These are phyloP conservation scores for Taphrina confusa DNA, from an alignment of 1,139 yeast genomes.

Conservation along the genomic window DNA sequence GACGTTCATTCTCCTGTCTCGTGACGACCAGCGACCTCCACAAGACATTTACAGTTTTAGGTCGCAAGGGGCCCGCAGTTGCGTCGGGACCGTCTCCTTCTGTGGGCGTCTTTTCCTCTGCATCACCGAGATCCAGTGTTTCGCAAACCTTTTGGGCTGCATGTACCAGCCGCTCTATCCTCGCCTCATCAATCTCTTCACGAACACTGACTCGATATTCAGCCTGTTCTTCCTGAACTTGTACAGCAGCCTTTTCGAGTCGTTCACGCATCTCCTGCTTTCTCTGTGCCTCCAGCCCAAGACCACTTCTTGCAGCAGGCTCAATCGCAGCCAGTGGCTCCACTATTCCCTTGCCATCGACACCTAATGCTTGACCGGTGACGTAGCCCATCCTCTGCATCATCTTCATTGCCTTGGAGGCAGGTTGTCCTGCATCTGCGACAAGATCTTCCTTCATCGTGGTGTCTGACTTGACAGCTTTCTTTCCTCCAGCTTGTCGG, in stretches of 20 bases:
- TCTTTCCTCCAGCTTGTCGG: conserved; percentile 33
- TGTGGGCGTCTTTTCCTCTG: not conserved
- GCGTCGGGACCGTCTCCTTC: not conserved
- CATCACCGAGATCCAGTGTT: conserved; percentile 37
- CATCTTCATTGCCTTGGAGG: conserved; percentile 52
- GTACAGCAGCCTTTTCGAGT: conserved; percentile 26
- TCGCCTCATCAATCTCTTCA: conserved; percentile 39
- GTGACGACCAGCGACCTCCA: conserved; percentile 42
- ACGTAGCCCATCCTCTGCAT: conserved; percentile 62
- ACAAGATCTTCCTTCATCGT: not conserved
- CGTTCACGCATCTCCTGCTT: conserved; percentile 40
- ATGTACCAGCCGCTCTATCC: conserved; percentile 37
- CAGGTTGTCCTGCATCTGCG: conserved; percentile 34
- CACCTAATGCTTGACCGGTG: conserved; percentile 53
- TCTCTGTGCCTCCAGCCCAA: conserved; percentile 42
- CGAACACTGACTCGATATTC: conserved; percentile 43
- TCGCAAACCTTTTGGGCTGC: conserved; percentile 41
- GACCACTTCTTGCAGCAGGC: conserved; percentile 42
- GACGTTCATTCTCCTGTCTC: conserved; percentile 35
- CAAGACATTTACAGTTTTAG: conserved; percentile 40
- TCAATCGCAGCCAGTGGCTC: conserved; percentile 36
- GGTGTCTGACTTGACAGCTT: not conserved
- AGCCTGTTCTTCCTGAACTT: conserved; percentile 33
- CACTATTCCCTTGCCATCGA: conserved; percentile 37
- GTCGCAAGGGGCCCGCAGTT: conserved; percentile 1